Percentiles rank a stretch among this genome's conserved stretches.
Evolutionary conservation across 2,329 filamentous ascomycete species (phyloP).

Genomic region (Diaporthe longicolla): DNA sequence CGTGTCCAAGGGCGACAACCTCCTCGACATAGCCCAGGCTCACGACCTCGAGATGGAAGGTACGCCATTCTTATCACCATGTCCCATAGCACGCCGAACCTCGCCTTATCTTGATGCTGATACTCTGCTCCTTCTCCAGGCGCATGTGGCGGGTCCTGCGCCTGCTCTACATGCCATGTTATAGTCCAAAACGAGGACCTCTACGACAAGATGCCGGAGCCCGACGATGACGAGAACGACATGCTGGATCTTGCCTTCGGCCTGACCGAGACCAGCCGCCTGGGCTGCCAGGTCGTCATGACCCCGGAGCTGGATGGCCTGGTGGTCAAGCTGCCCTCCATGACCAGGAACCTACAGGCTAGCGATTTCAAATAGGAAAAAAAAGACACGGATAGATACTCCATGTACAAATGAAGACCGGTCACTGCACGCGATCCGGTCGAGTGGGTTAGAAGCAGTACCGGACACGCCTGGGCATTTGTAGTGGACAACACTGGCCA

Average conservation of each 20-base stretch:
- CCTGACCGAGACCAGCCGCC: slow-evolving; percentile 83
- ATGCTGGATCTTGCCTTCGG: slow-evolving; percentile 94
- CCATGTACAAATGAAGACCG: neutral
- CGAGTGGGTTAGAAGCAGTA: neutral
- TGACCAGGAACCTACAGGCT: slow-evolving; percentile 96
- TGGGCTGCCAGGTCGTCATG: slow-evolving; percentile 95
- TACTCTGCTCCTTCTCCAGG: slow-evolving; percentile 51
- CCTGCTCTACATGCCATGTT: slow-evolving; percentile 93
- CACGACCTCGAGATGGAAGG: slow-evolving; percentile 98
- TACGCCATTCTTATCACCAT: slow-evolving; percentile 48
- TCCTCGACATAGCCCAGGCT: slow-evolving; percentile 94
- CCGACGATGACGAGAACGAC: slow-evolving; percentile 83
- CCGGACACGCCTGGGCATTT: neutral
- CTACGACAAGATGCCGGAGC: slow-evolving; percentile 83
- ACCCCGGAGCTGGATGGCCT: slow-evolving; percentile 89
- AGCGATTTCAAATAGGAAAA: slow-evolving; percentile 80
- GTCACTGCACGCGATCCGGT: neutral
- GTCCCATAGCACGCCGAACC: slow-evolving; percentile 46
- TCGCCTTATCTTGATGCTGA: slow-evolving; percentile 3
- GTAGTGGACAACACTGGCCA: neutral
- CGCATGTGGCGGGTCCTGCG: slow-evolving; percentile 93
- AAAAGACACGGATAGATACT: slow-evolving; percentile 41
- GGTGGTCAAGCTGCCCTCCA: slow-evolving; percentile 86
- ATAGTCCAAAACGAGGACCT: slow-evolving; percentile 81
- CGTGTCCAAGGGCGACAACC: slow-evolving; percentile 89